These are phyloP conservation scores for Raddia guianensis DNA, from an alignment of 176 grass and related monocot species.

Conservation along the genomic window DNA sequence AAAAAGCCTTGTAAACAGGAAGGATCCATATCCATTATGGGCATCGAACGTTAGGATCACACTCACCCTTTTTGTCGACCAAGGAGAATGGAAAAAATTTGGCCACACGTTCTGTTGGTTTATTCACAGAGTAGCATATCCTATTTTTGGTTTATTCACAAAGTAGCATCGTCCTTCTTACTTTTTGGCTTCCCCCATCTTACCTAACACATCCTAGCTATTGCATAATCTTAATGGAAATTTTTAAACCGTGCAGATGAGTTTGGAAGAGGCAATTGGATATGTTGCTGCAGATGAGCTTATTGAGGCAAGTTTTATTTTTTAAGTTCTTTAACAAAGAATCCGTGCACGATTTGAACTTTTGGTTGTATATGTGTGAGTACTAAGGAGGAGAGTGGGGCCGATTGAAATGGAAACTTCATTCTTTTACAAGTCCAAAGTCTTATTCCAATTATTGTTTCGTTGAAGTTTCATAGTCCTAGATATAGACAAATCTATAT, in stretches of 20 bases:
- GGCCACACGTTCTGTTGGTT: neutral
- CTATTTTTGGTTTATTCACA: constrained; percentile 9
- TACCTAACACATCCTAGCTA: constrained; percentile 6
- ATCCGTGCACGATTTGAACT: neutral
- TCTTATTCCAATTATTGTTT: neutral
- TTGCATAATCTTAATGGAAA: constrained; percentile 33
- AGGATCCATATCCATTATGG: neutral
- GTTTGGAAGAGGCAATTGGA: constrained; percentile 98
- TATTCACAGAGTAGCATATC: constrained; percentile 4
- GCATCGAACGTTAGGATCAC: neutral
- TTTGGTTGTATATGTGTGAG: constrained; percentile 13
- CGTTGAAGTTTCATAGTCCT: neutral
- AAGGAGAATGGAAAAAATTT: neutral
- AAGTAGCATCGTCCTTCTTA: constrained; percentile 1
- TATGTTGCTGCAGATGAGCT: constrained; percentile 99
- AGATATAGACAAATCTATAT: neutral
- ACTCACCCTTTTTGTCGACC: neutral
- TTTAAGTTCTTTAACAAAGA: constrained; percentile 21
- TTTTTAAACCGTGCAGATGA: constrained; percentile 73
- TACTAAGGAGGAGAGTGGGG: neutral
- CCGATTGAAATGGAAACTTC: constrained; percentile 26
- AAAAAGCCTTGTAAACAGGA: constrained; percentile 15
- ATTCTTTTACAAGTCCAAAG: constrained; percentile 9
- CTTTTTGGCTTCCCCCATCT: neutral
- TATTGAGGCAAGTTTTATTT: constrained; percentile 77